A percentile compares a stretch with the other conserved stretches of the same genome.
These are phyloP conservation scores for Mallotus nudiflorus DNA, from an alignment of 345 rosid species.

Conservation along the genomic window DNA sequence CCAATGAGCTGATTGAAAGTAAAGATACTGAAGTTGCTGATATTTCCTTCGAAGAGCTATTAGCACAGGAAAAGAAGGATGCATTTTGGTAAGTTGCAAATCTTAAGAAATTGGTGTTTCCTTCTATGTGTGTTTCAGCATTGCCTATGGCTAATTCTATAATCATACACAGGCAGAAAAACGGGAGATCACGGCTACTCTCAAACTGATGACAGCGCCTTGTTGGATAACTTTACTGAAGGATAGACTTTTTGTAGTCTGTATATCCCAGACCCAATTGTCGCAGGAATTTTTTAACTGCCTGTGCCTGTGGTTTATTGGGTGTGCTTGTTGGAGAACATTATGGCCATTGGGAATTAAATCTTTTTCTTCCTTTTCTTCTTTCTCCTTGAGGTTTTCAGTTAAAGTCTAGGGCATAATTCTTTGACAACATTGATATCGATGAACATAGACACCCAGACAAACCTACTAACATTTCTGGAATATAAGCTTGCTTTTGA, in stretches of 20 bases:
- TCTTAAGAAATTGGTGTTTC: not conserved
- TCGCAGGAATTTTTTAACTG: slow-evolving; percentile 3
- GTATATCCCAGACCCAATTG: slow-evolving; percentile 1
- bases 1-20: slow-evolving; percentile 38
- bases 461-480: not conserved
- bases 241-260: slow-evolving; percentile 15
- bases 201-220: slow-evolving; percentile 24
- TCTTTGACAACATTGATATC: not conserved
- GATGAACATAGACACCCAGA: not conserved
- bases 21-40: slow-evolving; percentile 49
- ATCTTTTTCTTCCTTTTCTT: too few species aligned
- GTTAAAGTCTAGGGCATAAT: slow-evolving; percentile 1
- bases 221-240: slow-evolving; percentile 10
- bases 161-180: slow-evolving; percentile 64
- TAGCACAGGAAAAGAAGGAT: slow-evolving; percentile 91
- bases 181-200: slow-evolving; percentile 56
- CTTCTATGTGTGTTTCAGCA: not conserved
- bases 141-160: not conserved
- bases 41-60: slow-evolving; percentile 84
- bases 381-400: not conserved
- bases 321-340: slow-evolving; percentile 5
- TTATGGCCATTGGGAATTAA: not conserved
- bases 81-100: slow-evolving; percentile 65
- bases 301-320: slow-evolving; percentile 13
- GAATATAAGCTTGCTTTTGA: not conserved